These are phyloP conservation scores for Rhodocollybia butyracea DNA, from an alignment of 768 basidiomycete genomes.

Conservation along the genomic window DNA sequence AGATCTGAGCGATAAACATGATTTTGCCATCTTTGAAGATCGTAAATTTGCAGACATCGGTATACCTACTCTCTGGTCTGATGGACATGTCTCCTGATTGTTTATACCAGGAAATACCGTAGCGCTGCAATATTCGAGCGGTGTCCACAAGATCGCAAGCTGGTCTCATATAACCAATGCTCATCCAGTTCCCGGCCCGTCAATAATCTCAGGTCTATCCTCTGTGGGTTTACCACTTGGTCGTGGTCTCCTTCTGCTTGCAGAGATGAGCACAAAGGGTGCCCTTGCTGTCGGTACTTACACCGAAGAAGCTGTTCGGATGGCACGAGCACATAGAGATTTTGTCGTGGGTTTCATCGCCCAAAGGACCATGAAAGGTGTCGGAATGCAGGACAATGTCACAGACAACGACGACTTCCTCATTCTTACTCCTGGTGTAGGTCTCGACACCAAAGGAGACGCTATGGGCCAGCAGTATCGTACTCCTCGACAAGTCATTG, in stretches of 20 bases:
- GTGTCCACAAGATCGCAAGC: slow-evolving; percentile 87
- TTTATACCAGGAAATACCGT: slow-evolving; percentile 84
- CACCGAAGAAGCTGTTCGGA: slow-evolving; percentile 78
- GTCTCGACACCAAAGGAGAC: slow-evolving; percentile 76
- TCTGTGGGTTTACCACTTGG: slow-evolving; percentile 82
- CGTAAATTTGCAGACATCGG: slow-evolving; percentile 99
- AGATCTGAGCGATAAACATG: slow-evolving; percentile 71
- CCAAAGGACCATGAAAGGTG: slow-evolving; percentile 75
- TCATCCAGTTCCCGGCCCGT: slow-evolving; percentile 94
- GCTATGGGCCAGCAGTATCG: slow-evolving; percentile 93
- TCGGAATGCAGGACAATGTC: slow-evolving; percentile 38
- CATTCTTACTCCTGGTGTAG: slow-evolving; percentile 90
- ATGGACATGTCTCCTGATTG: neutral
- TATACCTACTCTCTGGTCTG: slow-evolving; percentile 37
- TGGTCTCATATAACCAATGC: slow-evolving; percentile 99
- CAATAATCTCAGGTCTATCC: slow-evolving; percentile 85
- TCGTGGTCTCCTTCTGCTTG: slow-evolving; percentile 85
- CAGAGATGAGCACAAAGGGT: slow-evolving; percentile 94
- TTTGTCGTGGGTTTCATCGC: slow-evolving; percentile 99
- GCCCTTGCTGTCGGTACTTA: slow-evolving; percentile 82
- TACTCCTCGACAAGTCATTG: slow-evolving; percentile 80
- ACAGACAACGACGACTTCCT: slow-evolving; percentile 73
- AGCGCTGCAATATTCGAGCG: slow-evolving; percentile 88
- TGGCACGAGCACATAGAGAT: slow-evolving; percentile 77
- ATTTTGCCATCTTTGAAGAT: slow-evolving; percentile 98